phyloP scores from a whole-genome alignment of 495 filamentous ascomycete species.

The Neurospora sp. region DNA sequence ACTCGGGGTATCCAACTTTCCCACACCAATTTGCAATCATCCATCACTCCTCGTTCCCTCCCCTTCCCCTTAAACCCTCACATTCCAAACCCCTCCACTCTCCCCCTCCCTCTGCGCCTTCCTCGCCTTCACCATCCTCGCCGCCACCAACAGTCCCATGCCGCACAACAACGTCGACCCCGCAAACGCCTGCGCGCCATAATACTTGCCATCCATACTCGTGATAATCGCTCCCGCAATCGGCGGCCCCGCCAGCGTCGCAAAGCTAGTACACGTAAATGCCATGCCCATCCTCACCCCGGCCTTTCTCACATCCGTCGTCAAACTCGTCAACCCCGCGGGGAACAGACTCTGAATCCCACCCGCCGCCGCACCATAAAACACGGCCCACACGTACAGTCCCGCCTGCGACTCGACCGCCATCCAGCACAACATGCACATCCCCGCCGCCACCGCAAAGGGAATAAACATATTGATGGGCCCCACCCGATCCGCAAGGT shows the following conservation, averaged over 20 bases:
- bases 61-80: too few species aligned
- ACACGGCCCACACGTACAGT: conserved; percentile 49
- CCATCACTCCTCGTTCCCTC: too few species aligned
- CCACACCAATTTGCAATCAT: too few species aligned
- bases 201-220: conserved; percentile 43
- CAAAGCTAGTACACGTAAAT: conserved; percentile 64
- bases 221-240: conserved; percentile 60
- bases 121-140: conserved; percentile 25
- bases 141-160: conserved; percentile 30
- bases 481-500: conserved; percentile 49
- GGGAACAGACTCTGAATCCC: conserved; percentile 45
- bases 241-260: conserved; percentile 62
- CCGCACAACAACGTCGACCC: conserved; percentile 39
- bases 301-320: conserved; percentile 53
- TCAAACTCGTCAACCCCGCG: conserved; percentile 41
- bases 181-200: conserved; percentile 54
- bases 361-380: conserved; percentile 58
- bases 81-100: too few species aligned
- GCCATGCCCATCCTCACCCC: conserved; percentile 74
- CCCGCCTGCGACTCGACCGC: conserved; percentile 31
- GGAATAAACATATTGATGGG: conserved; percentile 55
- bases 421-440: conserved; percentile 6
- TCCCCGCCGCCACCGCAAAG: conserved; percentile 24
- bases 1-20: too few species aligned
- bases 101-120: conserved; percentile 2